These are phyloP conservation scores for Claviceps pazoutovae DNA, from an alignment of 2,329 filamentous ascomycete genomes.

Conservation along the genomic window DNA sequence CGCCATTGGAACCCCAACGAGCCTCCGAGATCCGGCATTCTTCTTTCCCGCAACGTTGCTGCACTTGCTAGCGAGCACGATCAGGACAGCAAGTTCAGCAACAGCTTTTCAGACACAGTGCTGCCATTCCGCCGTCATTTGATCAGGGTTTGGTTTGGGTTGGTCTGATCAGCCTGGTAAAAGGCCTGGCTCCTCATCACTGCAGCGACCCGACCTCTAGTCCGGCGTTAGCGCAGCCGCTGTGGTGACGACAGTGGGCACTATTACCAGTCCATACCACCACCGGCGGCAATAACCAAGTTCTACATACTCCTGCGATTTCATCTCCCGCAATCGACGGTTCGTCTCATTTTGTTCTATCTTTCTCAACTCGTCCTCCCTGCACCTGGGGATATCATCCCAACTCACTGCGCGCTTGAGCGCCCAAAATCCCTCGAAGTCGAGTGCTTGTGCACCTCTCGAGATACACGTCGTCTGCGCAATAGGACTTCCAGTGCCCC, in stretches of 20 bases:
- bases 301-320: background rate
- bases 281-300: background rate
- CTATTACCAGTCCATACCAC: background rate
- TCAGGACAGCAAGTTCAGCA: background rate
- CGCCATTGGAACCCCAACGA: background rate
- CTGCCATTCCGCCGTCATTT: background rate
- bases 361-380: background rate
- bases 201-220: constrained; percentile 2
- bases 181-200: constrained; percentile 1
- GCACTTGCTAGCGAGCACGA: background rate
- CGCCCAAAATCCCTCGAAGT: background rate
- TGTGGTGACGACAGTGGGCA: background rate
- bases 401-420: background rate
- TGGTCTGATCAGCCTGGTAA: background rate
- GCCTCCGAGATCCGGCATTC: background rate
- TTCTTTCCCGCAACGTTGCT: background rate
- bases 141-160: background rate
- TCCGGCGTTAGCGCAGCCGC: background rate
- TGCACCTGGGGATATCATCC: background rate
- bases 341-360: background rate
- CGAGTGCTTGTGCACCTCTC: background rate
- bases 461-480: background rate
- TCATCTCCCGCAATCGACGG: background rate
- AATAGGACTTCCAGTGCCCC: background rate
- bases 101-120: too few species aligned